Evolutionary conservation across 163 green algal species (phyloP).

Genomic region (Coccomyxa subellipsoidea): DNA sequence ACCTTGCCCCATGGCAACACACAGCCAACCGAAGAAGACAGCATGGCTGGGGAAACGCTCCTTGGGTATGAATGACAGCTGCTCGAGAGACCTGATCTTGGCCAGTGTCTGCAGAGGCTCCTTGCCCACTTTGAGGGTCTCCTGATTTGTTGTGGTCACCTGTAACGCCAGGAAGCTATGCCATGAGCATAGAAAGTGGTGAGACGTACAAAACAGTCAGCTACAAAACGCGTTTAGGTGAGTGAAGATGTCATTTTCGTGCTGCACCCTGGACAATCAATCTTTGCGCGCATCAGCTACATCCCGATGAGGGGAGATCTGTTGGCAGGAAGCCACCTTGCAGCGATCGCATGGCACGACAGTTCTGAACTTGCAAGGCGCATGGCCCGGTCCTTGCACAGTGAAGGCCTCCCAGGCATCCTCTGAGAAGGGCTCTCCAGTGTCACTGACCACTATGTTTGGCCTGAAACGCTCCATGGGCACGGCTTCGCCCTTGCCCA

Average conservation of each 20-base stretch:
- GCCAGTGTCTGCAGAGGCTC: conserved; percentile 47
- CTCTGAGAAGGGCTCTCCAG: conserved; percentile 41
- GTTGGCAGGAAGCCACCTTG: conserved; percentile 14
- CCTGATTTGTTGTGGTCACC: conserved; percentile 58
- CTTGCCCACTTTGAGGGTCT: conserved; percentile 37
- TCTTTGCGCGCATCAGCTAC: too few species aligned
- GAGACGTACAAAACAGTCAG: too few species aligned
- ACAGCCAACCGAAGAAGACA: conserved; percentile 67
- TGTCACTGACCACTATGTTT: conserved; percentile 50
- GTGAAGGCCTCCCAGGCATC: conserved; percentile 47
- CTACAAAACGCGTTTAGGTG: too few species aligned
- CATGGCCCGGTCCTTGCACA: conserved; percentile 30
- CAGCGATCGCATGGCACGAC: conserved; percentile 57
- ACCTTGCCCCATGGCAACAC: conserved; percentile 15
- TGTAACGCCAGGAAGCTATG: neutral
- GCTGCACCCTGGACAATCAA: too few species aligned
- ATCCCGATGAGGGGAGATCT: neutral
- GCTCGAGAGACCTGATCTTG: conserved; percentile 31
- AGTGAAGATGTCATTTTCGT: neutral
- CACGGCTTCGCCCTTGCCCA: conserved; percentile 32
- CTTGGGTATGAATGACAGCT: conserved; percentile 38
- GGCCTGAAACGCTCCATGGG: conserved; percentile 60
- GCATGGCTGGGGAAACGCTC: conserved; percentile 32
- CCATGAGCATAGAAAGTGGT: neutral
- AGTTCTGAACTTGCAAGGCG: neutral